Conservation (phyloP, 345 rosid species). For the Gossypium ekmanianum region DNA sequence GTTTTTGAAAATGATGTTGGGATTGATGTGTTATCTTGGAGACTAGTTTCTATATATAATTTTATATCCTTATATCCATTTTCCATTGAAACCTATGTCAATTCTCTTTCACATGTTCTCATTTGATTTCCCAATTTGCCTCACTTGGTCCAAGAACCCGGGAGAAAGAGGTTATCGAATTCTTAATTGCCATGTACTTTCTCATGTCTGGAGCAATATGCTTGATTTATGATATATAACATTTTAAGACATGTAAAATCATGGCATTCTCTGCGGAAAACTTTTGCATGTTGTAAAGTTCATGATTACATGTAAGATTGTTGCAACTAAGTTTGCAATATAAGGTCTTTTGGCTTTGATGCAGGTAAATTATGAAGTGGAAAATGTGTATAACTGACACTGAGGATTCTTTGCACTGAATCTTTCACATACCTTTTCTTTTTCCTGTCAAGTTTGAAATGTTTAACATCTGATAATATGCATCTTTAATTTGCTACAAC, state of each 20-base stretch:
- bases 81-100: background rate
- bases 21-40: background rate
- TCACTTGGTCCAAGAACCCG: too few species aligned
- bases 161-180: background rate
- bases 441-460: background rate
- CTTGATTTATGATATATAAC: background rate
- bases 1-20: background rate
- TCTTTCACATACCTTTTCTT: conserved; percentile 5
- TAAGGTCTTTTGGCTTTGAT: background rate
- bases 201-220: background rate
- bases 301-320: background rate
- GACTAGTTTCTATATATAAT: background rate
- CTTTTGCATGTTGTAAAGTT: background rate
- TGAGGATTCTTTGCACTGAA: background rate
- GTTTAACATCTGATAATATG: conserved; percentile 38
- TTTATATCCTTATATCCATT: background rate
- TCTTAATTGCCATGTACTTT: background rate
- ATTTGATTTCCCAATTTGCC: background rate
- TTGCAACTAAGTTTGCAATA: background rate
- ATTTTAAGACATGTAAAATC: background rate
- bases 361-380: background rate
- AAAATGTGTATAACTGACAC: background rate
- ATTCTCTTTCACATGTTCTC: background rate
- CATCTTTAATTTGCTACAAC: conserved; percentile 50
- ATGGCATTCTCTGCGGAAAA: background rate